Conservation (phyloP, 306 rosid genomes). For the Pyrus communis region DNA sequence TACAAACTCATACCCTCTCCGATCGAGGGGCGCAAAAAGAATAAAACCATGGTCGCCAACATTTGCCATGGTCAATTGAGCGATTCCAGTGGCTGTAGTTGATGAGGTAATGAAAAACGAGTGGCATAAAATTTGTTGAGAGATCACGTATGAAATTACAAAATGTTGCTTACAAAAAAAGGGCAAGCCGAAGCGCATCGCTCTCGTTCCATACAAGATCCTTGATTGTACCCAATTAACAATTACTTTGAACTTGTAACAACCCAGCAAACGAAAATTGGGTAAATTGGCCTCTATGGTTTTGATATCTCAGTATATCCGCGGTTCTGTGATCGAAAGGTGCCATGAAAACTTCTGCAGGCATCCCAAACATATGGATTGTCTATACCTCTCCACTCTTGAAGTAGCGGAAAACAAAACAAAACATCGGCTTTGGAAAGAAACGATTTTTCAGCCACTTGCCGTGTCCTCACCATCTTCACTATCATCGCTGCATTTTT, state of each 20-base stretch:
- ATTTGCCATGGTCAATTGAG: too few relatives aligned
- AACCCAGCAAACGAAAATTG: conserved; percentile 32
- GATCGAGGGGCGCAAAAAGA: too few relatives aligned
- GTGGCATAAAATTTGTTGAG: too few relatives aligned
- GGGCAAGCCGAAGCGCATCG: neutral
- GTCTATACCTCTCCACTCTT: neutral
- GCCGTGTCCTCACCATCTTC: conserved; percentile 58
- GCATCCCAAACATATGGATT: neutral
- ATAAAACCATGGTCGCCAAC: too few relatives aligned
- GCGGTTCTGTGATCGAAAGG: neutral
- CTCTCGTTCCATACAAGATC: conserved; percentile 15
- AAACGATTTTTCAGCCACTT: conserved; percentile 31
- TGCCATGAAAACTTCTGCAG: neutral
- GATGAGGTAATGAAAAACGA: too few relatives aligned
- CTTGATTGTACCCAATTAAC: neutral
- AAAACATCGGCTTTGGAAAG: neutral
- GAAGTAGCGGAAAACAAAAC: neutral
- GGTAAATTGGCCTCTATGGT: conserved; percentile 12
- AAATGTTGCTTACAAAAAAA: neutral
- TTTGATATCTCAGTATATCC: neutral
- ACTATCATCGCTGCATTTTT: conserved; percentile 69
- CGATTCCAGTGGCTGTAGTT: too few relatives aligned
- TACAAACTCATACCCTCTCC: too few relatives aligned
- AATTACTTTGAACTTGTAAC: neutral
- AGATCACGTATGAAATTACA: neutral